Base-by-base conservation (phyloP, 140 eudicot genomes). In the Stevia rebaudiana region DNA sequence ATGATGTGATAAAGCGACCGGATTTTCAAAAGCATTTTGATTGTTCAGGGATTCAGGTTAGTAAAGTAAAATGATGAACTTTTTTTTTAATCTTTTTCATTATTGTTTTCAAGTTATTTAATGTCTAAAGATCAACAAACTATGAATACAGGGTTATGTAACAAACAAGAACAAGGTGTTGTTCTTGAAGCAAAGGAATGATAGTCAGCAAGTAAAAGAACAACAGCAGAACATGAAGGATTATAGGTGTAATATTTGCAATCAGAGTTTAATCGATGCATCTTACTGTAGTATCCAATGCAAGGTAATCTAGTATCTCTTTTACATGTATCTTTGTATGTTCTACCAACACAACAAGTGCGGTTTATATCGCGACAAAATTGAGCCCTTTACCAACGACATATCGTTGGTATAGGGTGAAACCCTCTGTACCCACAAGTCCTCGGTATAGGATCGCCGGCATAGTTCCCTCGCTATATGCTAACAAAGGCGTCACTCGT, bases 1-100 rank as follows among this genome's bases (percentile, higher is more conserved):
- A 67, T 19, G 77, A 69, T 33, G 86, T 81, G 9, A 70, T 81
- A 49, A 81, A 74, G 35, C 68, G 86, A 46, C 80, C 80, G 8
- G 80, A 81, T 70, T 59, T 78, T 40, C 60, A 65, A 57, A 81
- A 77, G 44, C 76, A 72, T 63, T 81, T 81, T 31, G 78, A 77
- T 46, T 81, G 86, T 54, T 73, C 82, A 18, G 82, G 80, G 46
- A 69, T 81, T 49, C 82, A 81, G 82, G 86, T 81, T 59, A 57
- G 76, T 62, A 24, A 3, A 8, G 70, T 56, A 24, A 5, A 10
- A 36, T 12, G 2, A 18, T 10, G 37, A 28, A 47, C 53, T 28
- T 61, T 52, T 0, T 52, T 0, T 31, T 11, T n/a, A n/a, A 36
- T 39, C 7, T 11, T 31, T 9, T 33, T 18, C 25, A 41, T 3